Base-by-base conservation (phyloP, 176 grass and related monocot species). In the Cocos nucifera region DNA sequence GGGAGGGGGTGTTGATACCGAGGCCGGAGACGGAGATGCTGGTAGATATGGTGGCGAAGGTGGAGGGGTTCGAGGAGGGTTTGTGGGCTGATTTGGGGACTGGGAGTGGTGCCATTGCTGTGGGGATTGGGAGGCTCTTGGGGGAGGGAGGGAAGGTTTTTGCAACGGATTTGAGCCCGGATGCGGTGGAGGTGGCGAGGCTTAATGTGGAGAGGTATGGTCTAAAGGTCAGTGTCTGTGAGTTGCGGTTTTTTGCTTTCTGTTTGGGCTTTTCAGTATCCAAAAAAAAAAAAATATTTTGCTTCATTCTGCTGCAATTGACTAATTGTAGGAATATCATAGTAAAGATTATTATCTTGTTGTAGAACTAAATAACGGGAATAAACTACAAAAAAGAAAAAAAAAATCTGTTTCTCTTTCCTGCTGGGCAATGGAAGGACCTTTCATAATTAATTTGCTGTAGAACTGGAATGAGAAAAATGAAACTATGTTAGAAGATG, bases 51-150 rank as follows among this genome's bases (percentile, higher is more conserved):
- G 87, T 80, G 5, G 4, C 24, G 19, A 19, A 19, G 1, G 83
- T 88, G 5, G 51, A 85, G 53, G 84, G 84, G 4, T 85, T 85
- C 51, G 21, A 12, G 5, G 66, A 50, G 0, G 87, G 92, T 19
- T 64, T 85, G 67, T 97, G 92, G 87, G 87, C 85, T 0, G 92
- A 91, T 73, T 59, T 91, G 48, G 92, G 92, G 3, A 97, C 92
- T 0, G 92, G 92, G 2, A 97, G 87, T 15, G 83, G 92, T 19
- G 92, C 87, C 55, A 78, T 97, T 27, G 80, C 87, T 0, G 77
- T 97, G 2, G 92, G 82, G 16, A 73, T 96, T 19, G 87, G 83
- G 14, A 88, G 62, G 75, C 58, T 90, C 68, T 69, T 97, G 10
- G 77, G 60, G 0, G 22, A 58, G 6, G 12, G 22, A 0, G 92